Percentiles rank a stretch among this genome's conserved stretches.
Evolutionary conservation across 768 basidiomycete genomes (phyloP).

Genomic region (Vararia minispora): DNA sequence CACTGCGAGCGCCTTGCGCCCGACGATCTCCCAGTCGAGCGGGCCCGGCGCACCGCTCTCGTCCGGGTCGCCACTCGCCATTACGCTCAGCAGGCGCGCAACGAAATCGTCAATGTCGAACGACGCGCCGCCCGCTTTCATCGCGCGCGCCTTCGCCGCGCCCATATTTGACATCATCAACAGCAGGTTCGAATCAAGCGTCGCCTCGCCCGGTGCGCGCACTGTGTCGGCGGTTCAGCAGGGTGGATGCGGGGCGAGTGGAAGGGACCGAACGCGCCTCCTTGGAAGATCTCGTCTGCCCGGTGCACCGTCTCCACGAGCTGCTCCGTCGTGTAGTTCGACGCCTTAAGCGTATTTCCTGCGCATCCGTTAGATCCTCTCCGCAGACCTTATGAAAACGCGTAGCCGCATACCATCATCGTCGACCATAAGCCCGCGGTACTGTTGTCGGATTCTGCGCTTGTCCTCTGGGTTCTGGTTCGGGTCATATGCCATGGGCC

Average conservation of each 20-base stretch:
- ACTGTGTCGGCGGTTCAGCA: neutral
- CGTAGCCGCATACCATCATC: slow-evolving; percentile 3
- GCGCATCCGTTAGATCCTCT: slow-evolving; percentile 19
- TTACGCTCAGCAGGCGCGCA: slow-evolving; percentile 55
- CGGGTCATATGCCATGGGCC: slow-evolving; percentile 56
- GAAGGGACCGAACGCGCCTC: slow-evolving; percentile 30
- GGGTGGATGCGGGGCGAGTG: neutral
- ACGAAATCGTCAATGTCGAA: slow-evolving; percentile 94
- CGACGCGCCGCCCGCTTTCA: slow-evolving; percentile 78
- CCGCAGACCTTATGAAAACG: neutral
- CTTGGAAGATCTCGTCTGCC: slow-evolving; percentile 52
- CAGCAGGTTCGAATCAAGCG: slow-evolving; percentile 79
- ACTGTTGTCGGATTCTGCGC: slow-evolving; percentile 60
- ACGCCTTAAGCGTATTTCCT: slow-evolving; percentile 35
- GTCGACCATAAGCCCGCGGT: slow-evolving; percentile 51
- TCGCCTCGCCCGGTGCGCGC: slow-evolving; percentile 54
- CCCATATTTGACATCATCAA: slow-evolving; percentile 67
- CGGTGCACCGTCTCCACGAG: slow-evolving; percentile 43
- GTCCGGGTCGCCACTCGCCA: slow-evolving; percentile 56
- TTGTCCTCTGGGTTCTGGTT: slow-evolving; percentile 79
- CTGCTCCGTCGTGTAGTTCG: slow-evolving; percentile 44
- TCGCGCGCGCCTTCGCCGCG: slow-evolving; percentile 79
- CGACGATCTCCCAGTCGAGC: slow-evolving; percentile 81
- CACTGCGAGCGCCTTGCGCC: slow-evolving; percentile 71
- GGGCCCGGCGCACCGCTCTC: slow-evolving; percentile 40